A percentile compares a stretch with the other conserved stretches of the same genome.
Evolutionary conservation across 2,329 filamentous ascomycete genomes (phyloP).

Genomic region (Sordariomycetes sp.): DNA sequence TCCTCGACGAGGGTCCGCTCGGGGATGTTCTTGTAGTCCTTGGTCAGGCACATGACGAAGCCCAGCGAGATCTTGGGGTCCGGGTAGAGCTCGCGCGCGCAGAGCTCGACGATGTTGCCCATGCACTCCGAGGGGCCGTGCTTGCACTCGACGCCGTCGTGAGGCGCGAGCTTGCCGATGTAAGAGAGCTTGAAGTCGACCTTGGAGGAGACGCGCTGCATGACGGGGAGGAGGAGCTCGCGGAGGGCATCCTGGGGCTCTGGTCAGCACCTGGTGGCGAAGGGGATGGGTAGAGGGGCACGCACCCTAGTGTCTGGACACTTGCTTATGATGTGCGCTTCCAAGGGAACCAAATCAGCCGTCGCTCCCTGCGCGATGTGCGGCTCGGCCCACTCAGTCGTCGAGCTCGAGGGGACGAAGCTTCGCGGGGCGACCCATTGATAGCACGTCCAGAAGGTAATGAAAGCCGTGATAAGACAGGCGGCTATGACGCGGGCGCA

Average conservation of each 20-base stretch:
- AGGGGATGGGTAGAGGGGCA: neutral
- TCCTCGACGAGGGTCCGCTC: slow-evolving; percentile 69
- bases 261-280: slow-evolving; percentile 1
- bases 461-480: slow-evolving; percentile 11
- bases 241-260: slow-evolving; percentile 62
- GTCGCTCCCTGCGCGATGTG: neutral
- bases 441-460: slow-evolving; percentile 3
- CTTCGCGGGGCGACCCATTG: neutral
- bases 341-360: slow-evolving; percentile 59
- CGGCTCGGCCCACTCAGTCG: too few species aligned
- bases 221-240: slow-evolving; percentile 72
- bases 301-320: slow-evolving; percentile 74
- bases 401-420: neutral
- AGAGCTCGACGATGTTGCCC: slow-evolving; percentile 91
- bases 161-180: slow-evolving; percentile 71
- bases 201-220: slow-evolving; percentile 73
- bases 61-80: slow-evolving; percentile 83
- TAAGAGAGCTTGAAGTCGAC: slow-evolving; percentile 88
- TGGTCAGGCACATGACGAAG: slow-evolving; percentile 83
- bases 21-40: slow-evolving; percentile 70
- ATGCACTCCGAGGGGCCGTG: slow-evolving; percentile 86
- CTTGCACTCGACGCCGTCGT: slow-evolving; percentile 79
- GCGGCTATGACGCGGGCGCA: slow-evolving; percentile 12
- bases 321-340: slow-evolving; percentile 96
- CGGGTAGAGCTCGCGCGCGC: slow-evolving; percentile 73